phyloP scores from a whole-genome alignment of 345 rosid species.

The Euphorbia pulcherrima region DNA sequence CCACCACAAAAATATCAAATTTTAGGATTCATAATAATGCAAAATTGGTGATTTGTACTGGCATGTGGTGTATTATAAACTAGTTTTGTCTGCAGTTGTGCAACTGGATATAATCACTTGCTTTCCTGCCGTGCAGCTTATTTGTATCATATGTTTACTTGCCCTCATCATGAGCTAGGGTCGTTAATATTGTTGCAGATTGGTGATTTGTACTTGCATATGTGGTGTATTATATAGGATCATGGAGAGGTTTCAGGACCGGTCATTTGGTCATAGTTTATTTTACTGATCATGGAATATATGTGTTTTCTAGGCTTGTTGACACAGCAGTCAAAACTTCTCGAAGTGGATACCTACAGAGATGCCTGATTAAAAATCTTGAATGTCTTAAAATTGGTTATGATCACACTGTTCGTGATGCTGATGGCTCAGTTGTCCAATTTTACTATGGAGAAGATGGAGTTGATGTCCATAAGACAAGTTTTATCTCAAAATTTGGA shows the following conservation, averaged over 20 bases:
- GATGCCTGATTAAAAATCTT: conserved; percentile 93
- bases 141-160: not conserved
- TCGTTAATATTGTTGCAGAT: not conserved
- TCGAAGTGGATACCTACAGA: conserved; percentile 98
- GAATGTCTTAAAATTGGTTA: conserved; percentile 84
- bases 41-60: not conserved
- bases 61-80: no score
- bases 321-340: conserved; percentile 99
- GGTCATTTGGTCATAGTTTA: not conserved
- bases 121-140: not conserved
- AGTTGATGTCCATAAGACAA: conserved; percentile 82
- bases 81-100: not conserved
- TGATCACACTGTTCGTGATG: conserved; percentile 94
- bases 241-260: not conserved
- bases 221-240: not conserved
- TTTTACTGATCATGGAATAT: conserved; percentile 11
- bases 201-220: not conserved
- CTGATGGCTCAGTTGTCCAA: conserved; percentile 91
- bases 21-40: not conserved
- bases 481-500: conserved; percentile 73
- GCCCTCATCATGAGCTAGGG: not conserved
- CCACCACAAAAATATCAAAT: not conserved
- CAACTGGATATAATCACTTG: not conserved
- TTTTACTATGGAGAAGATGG: conserved; percentile 98
- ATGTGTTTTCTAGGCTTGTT: conserved; percentile 59